These are phyloP conservation scores for Pythium rhizo-oryzae DNA, from an alignment of 352 stramenopile species.

Conservation along the genomic window DNA sequence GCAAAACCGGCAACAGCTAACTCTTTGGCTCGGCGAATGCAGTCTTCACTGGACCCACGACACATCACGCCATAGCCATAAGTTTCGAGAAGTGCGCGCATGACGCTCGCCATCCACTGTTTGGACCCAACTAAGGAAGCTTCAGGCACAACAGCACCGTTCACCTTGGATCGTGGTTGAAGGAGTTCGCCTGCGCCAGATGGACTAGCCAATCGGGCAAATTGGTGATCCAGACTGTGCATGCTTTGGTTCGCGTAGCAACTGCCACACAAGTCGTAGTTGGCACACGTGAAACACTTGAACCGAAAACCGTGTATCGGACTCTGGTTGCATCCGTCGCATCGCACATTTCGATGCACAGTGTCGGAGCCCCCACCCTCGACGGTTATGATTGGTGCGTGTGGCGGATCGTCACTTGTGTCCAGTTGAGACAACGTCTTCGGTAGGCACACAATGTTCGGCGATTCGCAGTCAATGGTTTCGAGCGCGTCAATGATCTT, in stretches of 20 bases:
- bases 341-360: slow-evolving; percentile 72
- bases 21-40: slow-evolving; percentile 36
- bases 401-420: neutral
- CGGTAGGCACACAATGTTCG: slow-evolving; percentile 13
- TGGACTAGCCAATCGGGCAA: slow-evolving; percentile 57
- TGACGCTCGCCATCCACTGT: slow-evolving; percentile 61
- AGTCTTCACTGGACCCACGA: slow-evolving; percentile 39
- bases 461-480: slow-evolving; percentile 4
- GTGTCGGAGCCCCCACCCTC: slow-evolving; percentile 27
- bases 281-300: slow-evolving; percentile 76
- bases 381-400: neutral
- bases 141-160: slow-evolving; percentile 50
- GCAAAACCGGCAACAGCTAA: slow-evolving; percentile 49
- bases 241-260: slow-evolving; percentile 64
- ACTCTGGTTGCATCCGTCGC: slow-evolving; percentile 76
- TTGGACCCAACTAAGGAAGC: slow-evolving; percentile 60
- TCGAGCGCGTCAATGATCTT: slow-evolving; percentile 55
- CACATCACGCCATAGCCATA: slow-evolving; percentile 59
- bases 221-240: slow-evolving; percentile 68
- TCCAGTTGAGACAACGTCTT: slow-evolving; percentile 8
- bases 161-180: slow-evolving; percentile 53
- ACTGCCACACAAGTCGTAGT: slow-evolving; percentile 72
- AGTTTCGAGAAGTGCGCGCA: slow-evolving; percentile 45
- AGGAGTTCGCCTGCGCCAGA: slow-evolving; percentile 57
- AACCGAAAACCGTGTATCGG: slow-evolving; percentile 69